Percentiles rank a stretch among this genome's conserved stretches.
These are phyloP conservation scores for Hemileccinum impolitum DNA, from an alignment of 768 basidiomycete genomes.

Conservation along the genomic window DNA sequence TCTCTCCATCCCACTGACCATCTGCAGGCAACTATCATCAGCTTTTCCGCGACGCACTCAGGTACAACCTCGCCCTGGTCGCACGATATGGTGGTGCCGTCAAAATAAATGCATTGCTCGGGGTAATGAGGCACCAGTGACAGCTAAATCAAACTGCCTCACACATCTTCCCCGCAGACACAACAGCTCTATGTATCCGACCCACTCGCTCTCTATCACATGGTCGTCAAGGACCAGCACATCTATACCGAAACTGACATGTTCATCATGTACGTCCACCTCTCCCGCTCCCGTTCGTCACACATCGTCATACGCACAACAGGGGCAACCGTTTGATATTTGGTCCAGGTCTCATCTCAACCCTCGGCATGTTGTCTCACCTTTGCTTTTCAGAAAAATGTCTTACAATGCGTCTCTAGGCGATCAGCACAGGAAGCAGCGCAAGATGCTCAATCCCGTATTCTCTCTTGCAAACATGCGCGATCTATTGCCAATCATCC, in stretches of 20 bases:
- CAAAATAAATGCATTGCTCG: constrained; percentile 34
- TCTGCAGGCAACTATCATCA: constrained; percentile 31
- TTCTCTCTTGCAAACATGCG: constrained; percentile 32
- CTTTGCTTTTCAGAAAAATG: neutral
- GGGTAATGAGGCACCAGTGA: constrained; percentile 20
- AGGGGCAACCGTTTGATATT: constrained; percentile 34
- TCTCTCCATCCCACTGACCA: neutral
- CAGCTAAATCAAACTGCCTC: neutral
- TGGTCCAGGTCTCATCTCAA: constrained; percentile 36
- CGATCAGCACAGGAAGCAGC: constrained; percentile 31
- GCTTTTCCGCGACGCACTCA: constrained; percentile 32
- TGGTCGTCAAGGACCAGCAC: constrained; percentile 36
- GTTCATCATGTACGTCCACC: constrained; percentile 28
- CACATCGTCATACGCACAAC: neutral
- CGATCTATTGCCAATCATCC: constrained; percentile 27
- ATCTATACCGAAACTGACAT: constrained; percentile 37
- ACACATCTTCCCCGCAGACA: constrained; percentile 11
- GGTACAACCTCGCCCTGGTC: constrained; percentile 30
- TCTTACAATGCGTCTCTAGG: constrained; percentile 16
- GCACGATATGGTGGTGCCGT: constrained; percentile 34
- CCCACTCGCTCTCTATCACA: constrained; percentile 36
- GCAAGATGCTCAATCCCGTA: constrained; percentile 34
- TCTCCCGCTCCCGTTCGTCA: neutral
- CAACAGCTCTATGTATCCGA: constrained; percentile 36
- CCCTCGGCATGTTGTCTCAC: constrained; percentile 28